These are phyloP conservation scores for Suillus sp. DNA, from an alignment of 768 basidiomycete species.

Conservation along the genomic window DNA sequence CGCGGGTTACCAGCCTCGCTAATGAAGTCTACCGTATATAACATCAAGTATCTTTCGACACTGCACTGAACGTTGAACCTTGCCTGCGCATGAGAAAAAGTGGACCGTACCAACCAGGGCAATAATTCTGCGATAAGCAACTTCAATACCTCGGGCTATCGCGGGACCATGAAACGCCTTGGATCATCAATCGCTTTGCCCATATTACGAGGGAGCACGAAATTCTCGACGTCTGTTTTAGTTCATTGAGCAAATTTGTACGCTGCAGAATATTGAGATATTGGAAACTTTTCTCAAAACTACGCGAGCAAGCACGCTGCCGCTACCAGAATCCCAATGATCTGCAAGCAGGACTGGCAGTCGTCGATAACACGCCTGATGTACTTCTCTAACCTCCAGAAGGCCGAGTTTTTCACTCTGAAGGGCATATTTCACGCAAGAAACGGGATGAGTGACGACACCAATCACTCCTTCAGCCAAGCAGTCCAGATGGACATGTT, in stretches of 20 bases:
- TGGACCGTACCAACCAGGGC: constrained; percentile 43
- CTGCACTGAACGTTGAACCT: not conserved
- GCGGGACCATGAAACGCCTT: constrained; percentile 98
- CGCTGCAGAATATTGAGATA: constrained; percentile 98
- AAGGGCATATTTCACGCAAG: constrained; percentile 98
- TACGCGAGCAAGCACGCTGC: constrained; percentile 97
- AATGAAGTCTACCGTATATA: not conserved
- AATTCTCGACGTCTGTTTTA: constrained; percentile 93
- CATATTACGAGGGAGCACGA: constrained; percentile 98
- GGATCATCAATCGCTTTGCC: constrained; percentile 99
- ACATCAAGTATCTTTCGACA: not conserved
- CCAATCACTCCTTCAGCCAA: constrained; percentile 88
- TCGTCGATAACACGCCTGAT: constrained; percentile 99
- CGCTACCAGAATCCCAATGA: constrained; percentile 96
- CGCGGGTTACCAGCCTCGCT: not conserved
- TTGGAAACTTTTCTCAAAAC: constrained; percentile 97
- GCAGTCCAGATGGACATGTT: constrained; percentile 96
- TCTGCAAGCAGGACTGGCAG: constrained; percentile 91
- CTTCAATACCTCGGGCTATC: constrained; percentile 84
- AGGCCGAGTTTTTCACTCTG: constrained; percentile 97
- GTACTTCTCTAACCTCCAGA: constrained; percentile 93
- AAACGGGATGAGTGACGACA: constrained; percentile 83
- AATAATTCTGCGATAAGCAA: constrained; percentile 54
- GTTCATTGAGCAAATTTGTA: constrained; percentile 96
- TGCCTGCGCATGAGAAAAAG: not conserved